Evolutionary conservation across 768 basidiomycete genomes (phyloP), one percentile per base, ranked within the genome.

Genomic region (Lactarius sanguifluus): DNA sequence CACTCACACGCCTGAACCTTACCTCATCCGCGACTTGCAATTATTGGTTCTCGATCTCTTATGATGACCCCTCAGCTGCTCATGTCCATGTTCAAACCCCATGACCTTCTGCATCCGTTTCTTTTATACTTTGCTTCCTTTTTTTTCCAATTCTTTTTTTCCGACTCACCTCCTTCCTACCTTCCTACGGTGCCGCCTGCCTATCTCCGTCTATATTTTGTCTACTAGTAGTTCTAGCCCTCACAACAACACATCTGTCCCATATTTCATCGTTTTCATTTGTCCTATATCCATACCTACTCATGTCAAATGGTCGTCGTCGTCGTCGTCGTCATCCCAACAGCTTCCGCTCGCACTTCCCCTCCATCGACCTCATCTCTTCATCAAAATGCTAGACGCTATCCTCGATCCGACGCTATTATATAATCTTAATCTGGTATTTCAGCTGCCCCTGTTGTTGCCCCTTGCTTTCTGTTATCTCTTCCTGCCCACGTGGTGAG

Each of bases 121-220:
- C 36, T 12, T 13, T 66, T 57, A 38, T 45, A 57, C 50, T 28
- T 25, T 25, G 32, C 43, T 30, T 34, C 34, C 16, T 38, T 32
- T n/a, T 36, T 52, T 57, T 38, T 52, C 25, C 25, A 34, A 9
- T 16, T 40, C 38, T 40, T 40, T 40, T 9, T 45, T 47, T 47
- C n/a, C 45, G 8, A 47, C 38, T 1, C 38, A 52, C 57, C 41
- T 54, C 40, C 32, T 61, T 40, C 38, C 15, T 43, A 7, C 12
- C 20, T 15, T 58, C 36, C 43, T 54, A 28, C 25, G 36, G 10
- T 52, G 25, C 45, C 43, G 55, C 40, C 58, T 45, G 41, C 32
- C 28, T 67, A 64, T 66, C 66, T 65, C 57, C 54, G 63, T 66
- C 63, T 57, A 54, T 55, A 57, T 47, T 59, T 36, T 59, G 66